Evolutionary conservation across 2,329 filamentous ascomycete genomes (phyloP), one percentile per base, ranked within the genome.

Genomic region (Venturia effusa): DNA sequence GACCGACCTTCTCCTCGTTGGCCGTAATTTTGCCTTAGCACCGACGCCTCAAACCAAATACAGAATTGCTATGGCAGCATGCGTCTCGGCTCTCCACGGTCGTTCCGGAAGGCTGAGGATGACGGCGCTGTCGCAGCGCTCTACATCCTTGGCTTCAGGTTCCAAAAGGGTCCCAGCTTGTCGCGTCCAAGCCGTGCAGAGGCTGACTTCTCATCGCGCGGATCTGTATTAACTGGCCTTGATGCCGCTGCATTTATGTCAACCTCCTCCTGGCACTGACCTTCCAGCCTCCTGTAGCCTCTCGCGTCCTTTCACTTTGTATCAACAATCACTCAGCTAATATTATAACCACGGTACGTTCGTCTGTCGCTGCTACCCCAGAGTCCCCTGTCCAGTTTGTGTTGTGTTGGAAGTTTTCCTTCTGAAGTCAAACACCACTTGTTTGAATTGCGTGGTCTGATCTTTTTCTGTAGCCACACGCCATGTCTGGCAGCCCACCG

Each of bases 371-470:
- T 43, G 37, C n/a, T 41, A 34, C 7, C 37, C 59, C 41, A 32
- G 43, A 24, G 41, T 41, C 59, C 59, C 59, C 59, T 60, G 59
- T 19, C 15, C 40, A 32, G 59, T 40, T 60, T 43, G 59, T n/a
- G 22, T 41, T 60, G 59, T 40, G 34, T 60, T 60, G 59, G 59
- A 43, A 37, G 59, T 60, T 39, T 15, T 32, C 34, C 37, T 4
- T 41, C 59, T 60, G 59, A 60, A 37, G 59, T 43, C 59, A 60
- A 60, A 60, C 59, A 60, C 59, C 34, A 40, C 37, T 40, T 43
- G 59, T 60, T 60, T 60, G 59, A 60, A 60, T 57, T 60, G n/a
- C 40, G 24, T 60, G n/a, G 59, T 60, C 59, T 60, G 59, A 60
- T 60, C n/a, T 24, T 41, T 40, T 27, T 13, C 43, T 41, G 59